phyloP scores from a whole-genome alignment of 2,329 filamentous ascomycete genomes.

The Salinomyces thailandicus region DNA sequence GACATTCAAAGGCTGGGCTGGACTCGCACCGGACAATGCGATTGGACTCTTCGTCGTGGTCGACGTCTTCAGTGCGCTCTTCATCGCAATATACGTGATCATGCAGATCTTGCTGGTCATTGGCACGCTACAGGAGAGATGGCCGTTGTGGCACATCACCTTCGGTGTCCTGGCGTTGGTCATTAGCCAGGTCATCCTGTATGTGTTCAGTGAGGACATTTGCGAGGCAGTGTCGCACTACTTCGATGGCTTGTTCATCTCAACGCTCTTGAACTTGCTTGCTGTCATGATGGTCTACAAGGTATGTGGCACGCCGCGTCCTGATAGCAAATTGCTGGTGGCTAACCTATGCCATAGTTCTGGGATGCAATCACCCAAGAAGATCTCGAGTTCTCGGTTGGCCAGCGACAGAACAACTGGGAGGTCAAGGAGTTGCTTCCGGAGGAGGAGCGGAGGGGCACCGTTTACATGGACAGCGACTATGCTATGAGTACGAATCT shows the following conservation, averaged over 20 bases:
- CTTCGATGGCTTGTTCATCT: conserved; percentile 86
- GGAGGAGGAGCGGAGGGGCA: conserved; percentile 12
- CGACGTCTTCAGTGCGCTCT: conserved; percentile 82
- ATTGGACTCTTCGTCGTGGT: conserved; percentile 82
- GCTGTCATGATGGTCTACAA: conserved; percentile 99
- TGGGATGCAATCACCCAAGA: conserved; percentile 99
- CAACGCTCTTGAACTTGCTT: conserved; percentile 83
- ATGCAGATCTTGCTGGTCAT: conserved; percentile 83
- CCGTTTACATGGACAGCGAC: conserved; percentile 9
- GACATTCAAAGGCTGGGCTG: conserved; percentile 87
- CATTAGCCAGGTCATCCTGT: conserved; percentile 82
- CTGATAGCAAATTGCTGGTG: conserved; percentile 4
- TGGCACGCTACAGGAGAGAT: conserved; percentile 85
- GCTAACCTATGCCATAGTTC: conserved; percentile 50
- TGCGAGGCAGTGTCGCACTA: conserved; percentile 83
- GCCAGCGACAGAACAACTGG: conserved; percentile 93
- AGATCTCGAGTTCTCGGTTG: conserved; percentile 95
- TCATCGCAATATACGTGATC: conserved; percentile 71
- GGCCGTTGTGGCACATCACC: conserved; percentile 83
- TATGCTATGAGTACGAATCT: conserved; percentile 7
- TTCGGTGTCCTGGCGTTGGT: conserved; percentile 90
- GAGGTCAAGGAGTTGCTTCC: conserved; percentile 68
- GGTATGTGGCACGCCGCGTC: conserved; percentile 38
- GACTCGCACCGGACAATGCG: conserved; percentile 74
- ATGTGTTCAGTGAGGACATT: conserved; percentile 76